Base-by-base conservation (phyloP, 2,329 filamentous ascomycete genomes). In the Hymenoscyphus linearis region DNA sequence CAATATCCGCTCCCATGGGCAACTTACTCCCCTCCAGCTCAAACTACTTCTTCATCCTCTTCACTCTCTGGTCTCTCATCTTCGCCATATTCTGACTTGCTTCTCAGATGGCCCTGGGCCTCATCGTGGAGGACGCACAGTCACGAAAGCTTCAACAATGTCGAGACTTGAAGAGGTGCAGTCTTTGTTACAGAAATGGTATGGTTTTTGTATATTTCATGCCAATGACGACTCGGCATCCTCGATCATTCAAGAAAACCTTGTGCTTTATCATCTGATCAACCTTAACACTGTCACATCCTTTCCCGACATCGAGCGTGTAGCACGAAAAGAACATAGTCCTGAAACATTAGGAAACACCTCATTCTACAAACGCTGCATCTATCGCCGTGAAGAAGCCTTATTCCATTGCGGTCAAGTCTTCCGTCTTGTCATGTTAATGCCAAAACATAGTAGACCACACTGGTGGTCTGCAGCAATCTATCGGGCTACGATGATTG, bases 381-480 rank as follows among this genome's bases (percentile, higher is more conserved):
- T 90, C 66, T 81, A 81, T 60, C 80, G 85, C 67, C 79, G 83
- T 18, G 82, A 85, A 67, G 84, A 89, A 67, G 82, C 85, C 22
- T 75, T 87, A 56, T 85, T 85, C 72, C 87, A 90, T 71, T 85
- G 83, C 64, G 86, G 86, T 0, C 87, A 90, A 73, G 80, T 89
- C 3, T 75, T 88, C 52, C 80, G 85, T 3, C 77, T 88, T 12
- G 74, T 89, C 44, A 78, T 82, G 6, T 75, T 77, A 14, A 88
- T 90, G 81, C 80, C 83, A 2, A 75, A 76, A 34, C 81, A 84
- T 55, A 78, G 82, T 2, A 81, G 85, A 25, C 87, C 87, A 5
- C 82, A 80, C 40, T 91, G 87, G 87, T 90, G 87, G 87, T 77
- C 85, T n/a, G 82, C 80, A 1, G 87, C 86, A 2, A 76, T 90